Base-by-base conservation (phyloP, 1,139 yeast genomes). In the Candida tropicalis region DNA sequence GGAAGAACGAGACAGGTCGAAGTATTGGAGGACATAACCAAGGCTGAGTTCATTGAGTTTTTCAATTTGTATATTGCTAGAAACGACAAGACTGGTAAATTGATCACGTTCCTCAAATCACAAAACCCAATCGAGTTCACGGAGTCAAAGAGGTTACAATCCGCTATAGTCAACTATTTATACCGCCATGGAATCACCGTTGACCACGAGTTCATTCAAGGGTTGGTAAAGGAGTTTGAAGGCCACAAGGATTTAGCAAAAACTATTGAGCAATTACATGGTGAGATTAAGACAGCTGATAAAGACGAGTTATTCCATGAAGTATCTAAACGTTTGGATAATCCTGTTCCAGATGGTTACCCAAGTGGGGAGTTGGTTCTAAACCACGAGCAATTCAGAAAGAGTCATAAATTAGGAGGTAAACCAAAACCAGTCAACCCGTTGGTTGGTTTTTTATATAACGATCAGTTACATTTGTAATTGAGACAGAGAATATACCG, bases 61-160 rank as follows among this genome's bases (percentile, higher is more conserved):
- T 88, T 74, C 60, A 59, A 75, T 17, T 58, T 66, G 5, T 70
- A 88, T 27, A 48, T 70, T 27, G 55, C 71, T 18, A 56, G 63
- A 4, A 62, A 68, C 13, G 40, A 48, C 38, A 59, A 70, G 24
- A 58, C 81, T 1, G 69, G 82, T 2, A 79, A 72, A 52, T 57
- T 88, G 25, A 73, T 84, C 15, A 75, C 89, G 16, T 89, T 88
- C 56, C 73, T 91, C 59, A 77, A 82, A 55, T 82, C 95, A 0
- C 86, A 81, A 47, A 63, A 60, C 3, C 63, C 63, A 4, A 72
- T 75, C 4, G 54, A 47, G 22, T 54, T 59, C 3, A 40, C 61
- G 2, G 43, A 53, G 3, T 42, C 48, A 34, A 68, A 67, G 46
- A 57, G 58, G 37, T 45, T 64, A 10, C 61, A 62, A 20, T 48